Evolutionary conservation across 305 asterid genomes (phyloP).

Genomic region (Solanum hybrid): DNA sequence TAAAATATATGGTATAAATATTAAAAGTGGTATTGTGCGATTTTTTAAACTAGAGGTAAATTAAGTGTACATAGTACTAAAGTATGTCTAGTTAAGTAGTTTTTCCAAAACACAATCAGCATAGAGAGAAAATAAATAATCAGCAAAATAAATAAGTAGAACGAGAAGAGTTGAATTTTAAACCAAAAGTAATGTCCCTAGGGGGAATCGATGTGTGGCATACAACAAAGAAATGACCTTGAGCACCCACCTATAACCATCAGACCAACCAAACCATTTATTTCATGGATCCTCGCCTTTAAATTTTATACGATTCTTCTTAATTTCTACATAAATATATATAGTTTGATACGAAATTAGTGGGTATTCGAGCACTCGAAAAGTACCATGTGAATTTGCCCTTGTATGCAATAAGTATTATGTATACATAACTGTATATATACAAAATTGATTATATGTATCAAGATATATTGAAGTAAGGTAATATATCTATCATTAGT

Average conservation of each 20-base stretch:
- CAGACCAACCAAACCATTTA: not conserved
- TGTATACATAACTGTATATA: not conserved
- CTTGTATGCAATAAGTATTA: not conserved
- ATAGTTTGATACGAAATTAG: too few species aligned
- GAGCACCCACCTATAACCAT: not conserved
- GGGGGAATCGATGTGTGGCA: not conserved
- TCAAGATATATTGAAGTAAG: not conserved
- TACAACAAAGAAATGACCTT: not conserved
- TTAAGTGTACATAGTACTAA: not conserved
- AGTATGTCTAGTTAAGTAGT: not conserved
- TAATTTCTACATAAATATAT: too few species aligned
- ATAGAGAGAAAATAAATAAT: not conserved
- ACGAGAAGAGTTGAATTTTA: not conserved
- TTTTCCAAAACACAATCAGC: not conserved
- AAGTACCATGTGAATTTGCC: not conserved
- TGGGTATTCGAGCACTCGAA: not conserved
- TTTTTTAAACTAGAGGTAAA: not conserved
- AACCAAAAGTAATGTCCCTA: not conserved
- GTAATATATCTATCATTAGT: not conserved
- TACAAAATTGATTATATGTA: not conserved
- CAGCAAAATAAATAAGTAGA: not conserved
- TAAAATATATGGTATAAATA: not conserved
- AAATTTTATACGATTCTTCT: not conserved
- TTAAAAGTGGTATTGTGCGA: not conserved
- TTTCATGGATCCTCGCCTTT: not conserved